phyloP scores from a whole-genome alignment of 768 basidiomycete species.

The Phylloporus scabripes region DNA sequence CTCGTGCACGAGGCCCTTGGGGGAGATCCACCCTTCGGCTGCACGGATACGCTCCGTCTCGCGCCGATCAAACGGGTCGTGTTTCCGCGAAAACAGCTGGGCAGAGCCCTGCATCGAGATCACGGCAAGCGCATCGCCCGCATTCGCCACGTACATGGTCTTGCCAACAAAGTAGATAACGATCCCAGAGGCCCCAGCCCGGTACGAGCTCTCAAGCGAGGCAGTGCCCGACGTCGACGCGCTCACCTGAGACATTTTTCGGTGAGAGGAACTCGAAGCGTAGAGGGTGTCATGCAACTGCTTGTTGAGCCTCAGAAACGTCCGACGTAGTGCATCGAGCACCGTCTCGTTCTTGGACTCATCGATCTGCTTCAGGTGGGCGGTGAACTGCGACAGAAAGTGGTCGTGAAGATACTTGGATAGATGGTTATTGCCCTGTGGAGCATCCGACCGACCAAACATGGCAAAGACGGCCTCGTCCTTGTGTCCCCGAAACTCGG shows the following conservation, averaged over 20 bases:
- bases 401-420: conserved; percentile 83
- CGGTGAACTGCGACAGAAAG: conserved; percentile 59
- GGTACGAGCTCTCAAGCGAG: conserved; percentile 44
- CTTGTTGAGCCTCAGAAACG: conserved; percentile 86
- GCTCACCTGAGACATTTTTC: conserved; percentile 75
- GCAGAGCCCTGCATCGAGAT: conserved; percentile 74
- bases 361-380: conserved; percentile 47
- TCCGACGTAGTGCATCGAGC: conserved; percentile 73
- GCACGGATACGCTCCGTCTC: conserved; percentile 86
- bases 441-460: conserved; percentile 74
- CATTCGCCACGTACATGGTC: conserved; percentile 86
- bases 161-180: conserved; percentile 79
- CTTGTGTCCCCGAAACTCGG: conserved; percentile 68
- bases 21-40: conserved; percentile 93
- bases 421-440: conserved; percentile 56
- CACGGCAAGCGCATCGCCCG: conserved; percentile 83
- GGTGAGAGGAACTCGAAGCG: conserved; percentile 33
- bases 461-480: conserved; percentile 93
- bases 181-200: conserved; percentile 77
- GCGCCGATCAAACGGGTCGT: conserved; percentile 82
- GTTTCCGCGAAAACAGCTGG: conserved; percentile 66
- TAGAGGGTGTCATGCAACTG: conserved; percentile 66
- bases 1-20: conserved; percentile 86
- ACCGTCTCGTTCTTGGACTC: conserved; percentile 45
- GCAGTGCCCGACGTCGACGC: conserved; percentile 32